Conservation (phyloP, 495 filamentous ascomycete genomes). For the Daldinia caldariorum region DNA sequence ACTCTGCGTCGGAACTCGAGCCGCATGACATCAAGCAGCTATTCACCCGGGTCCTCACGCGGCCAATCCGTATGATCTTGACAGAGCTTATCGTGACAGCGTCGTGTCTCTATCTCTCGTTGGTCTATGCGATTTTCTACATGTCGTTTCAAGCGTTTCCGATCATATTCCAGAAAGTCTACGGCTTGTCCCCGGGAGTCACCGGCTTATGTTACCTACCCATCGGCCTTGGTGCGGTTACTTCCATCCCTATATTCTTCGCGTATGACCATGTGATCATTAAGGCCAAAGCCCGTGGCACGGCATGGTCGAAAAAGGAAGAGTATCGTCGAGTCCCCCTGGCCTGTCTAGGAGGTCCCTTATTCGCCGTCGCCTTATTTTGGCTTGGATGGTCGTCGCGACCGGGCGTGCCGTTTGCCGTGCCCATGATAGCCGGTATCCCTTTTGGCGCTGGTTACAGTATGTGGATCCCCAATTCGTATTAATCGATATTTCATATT, state of each 20-base stretch:
- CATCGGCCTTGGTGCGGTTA: constrained; percentile 55
- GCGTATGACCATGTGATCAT: constrained; percentile 49
- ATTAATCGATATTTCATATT: background rate
- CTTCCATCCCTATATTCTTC: constrained; percentile 65
- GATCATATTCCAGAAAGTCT: constrained; percentile 66
- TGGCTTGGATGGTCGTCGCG: constrained; percentile 78
- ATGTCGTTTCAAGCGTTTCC: constrained; percentile 76
- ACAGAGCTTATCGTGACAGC: constrained; percentile 63
- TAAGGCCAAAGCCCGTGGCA: constrained; percentile 34
- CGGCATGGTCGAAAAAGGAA: constrained; percentile 54
- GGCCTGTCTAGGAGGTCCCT: constrained; percentile 71
- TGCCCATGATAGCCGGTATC: constrained; percentile 70
- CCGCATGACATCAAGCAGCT: constrained; percentile 47
- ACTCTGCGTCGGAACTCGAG: constrained; percentile 52
- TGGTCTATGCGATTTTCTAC: constrained; percentile 80
- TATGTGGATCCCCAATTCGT: constrained; percentile 48
- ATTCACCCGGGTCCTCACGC: constrained; percentile 51
- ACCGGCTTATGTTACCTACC: constrained; percentile 60
- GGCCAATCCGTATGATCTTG: constrained; percentile 57
- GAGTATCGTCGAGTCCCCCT: constrained; percentile 74
- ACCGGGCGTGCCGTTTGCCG: constrained; percentile 66
- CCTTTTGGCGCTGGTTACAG: constrained; percentile 75
- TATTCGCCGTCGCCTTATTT: constrained; percentile 70
- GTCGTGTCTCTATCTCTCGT: constrained; percentile 72
- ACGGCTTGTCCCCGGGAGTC: constrained; percentile 55